These are phyloP conservation scores for Phytopythium delawarense DNA, from an alignment of 352 stramenopile species.

Conservation along the genomic window DNA sequence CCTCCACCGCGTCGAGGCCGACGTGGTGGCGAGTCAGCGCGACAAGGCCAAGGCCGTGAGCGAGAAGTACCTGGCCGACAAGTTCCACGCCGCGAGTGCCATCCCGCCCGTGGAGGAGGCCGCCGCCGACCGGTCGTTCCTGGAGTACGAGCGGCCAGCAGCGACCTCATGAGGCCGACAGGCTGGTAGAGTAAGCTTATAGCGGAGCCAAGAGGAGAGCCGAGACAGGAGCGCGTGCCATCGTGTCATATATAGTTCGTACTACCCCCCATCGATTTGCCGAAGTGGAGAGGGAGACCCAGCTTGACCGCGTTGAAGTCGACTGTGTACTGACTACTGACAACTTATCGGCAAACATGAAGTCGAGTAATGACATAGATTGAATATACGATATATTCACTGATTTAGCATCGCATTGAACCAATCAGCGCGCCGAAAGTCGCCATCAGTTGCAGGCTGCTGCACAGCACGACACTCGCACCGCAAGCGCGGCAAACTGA, in stretches of 20 bases:
- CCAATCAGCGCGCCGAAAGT: no score
- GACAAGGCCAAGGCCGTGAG: conserved; percentile 82
- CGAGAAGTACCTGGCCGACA: conserved; percentile 75
- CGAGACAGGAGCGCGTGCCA: conserved; percentile 1
- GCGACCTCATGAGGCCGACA: neutral
- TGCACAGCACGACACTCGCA: no score
- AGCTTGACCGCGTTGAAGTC: conserved; percentile 6
- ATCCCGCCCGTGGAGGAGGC: conserved; percentile 39
- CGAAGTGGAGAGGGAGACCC: neutral
- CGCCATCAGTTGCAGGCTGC: no score
- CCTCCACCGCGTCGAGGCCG: conserved; percentile 54
- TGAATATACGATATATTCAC: no score
- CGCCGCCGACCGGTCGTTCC: conserved; percentile 48
- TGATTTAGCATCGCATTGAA: no score
- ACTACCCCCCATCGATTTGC: neutral
- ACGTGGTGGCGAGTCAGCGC: conserved; percentile 55
- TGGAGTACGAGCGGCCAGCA: conserved; percentile 9
- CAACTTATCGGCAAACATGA: no score
- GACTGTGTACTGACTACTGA: neutral
- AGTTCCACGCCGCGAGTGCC: conserved; percentile 52
- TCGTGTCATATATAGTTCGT: conserved; percentile 4
- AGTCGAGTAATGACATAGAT: no score
- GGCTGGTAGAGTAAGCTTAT: conserved; percentile 4
- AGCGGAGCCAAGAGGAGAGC: conserved; percentile 1
- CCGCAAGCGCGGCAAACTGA: no score